Conservation (phyloP, 441 rosid genomes). For the Erodium texanum region DNA sequence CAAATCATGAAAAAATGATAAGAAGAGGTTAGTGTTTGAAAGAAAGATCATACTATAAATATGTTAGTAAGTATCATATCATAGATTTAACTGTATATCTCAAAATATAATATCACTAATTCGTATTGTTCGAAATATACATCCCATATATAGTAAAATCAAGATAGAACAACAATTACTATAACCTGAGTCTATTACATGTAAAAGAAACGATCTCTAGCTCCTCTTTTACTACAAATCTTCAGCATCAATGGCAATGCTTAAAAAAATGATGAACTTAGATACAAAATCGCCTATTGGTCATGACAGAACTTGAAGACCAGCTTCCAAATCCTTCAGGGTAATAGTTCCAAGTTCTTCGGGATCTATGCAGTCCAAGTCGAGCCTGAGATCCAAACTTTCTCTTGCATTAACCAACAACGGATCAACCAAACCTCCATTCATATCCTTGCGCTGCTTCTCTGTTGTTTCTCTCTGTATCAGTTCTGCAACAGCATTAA, state of each 20-base stretch:
- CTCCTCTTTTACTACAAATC: background rate
- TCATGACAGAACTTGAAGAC: conserved; percentile 43
- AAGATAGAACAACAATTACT: no score
- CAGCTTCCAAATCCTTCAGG: conserved; percentile 62
- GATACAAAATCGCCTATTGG: background rate
- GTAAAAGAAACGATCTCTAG: background rate
- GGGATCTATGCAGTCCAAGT: conserved; percentile 41
- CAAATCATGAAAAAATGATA: no score
- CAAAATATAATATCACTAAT: no score
- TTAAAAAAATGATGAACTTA: no score
- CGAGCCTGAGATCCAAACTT: conserved; percentile 68
- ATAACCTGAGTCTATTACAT: background rate
- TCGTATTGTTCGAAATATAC: no score
- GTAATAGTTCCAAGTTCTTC: conserved; percentile 63
- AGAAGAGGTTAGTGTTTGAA: no score
- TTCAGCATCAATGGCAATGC: background rate
- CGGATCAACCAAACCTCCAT: conserved; percentile 66
- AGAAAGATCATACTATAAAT: no score
- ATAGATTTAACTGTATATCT: no score
- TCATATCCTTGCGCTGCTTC: conserved; percentile 62
- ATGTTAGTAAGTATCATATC: no score
- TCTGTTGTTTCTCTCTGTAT: conserved; percentile 64
- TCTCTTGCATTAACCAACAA: conserved; percentile 85
- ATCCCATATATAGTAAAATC: no score
- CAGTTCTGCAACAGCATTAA: conserved; percentile 43